Percentiles rank a stretch among this genome's conserved stretches.
Conservation (phyloP, 2,329 filamentous ascomycete genomes). For the Shiraia sp. region DNA sequence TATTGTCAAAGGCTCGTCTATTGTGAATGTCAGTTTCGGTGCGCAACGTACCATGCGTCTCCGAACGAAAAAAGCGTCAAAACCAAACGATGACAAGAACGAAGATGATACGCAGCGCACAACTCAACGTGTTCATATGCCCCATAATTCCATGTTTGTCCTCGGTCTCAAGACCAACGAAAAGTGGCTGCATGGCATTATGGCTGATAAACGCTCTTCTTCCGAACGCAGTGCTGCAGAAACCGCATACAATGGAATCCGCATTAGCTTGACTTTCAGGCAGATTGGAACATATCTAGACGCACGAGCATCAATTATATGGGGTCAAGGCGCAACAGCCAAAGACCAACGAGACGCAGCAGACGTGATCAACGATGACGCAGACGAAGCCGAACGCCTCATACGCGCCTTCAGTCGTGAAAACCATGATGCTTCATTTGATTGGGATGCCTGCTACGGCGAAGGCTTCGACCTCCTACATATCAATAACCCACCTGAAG, state of each 20-base stretch:
- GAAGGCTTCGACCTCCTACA: slow-evolving; percentile 83
- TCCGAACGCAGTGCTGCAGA: slow-evolving; percentile 72
- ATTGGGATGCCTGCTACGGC: slow-evolving; percentile 78
- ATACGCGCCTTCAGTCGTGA: slow-evolving; percentile 81
- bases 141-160: slow-evolving; percentile 86
- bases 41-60: slow-evolving; percentile 89
- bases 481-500: slow-evolving; percentile 38
- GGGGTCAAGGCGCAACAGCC: slow-evolving; percentile 84
- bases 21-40: slow-evolving; percentile 93
- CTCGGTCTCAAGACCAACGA: slow-evolving; percentile 82
- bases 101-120: slow-evolving; percentile 49
- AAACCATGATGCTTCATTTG: slow-evolving; percentile 72
- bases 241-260: slow-evolving; percentile 70
- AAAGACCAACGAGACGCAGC: slow-evolving; percentile 67
- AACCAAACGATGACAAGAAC: slow-evolving; percentile 10
- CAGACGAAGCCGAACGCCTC: slow-evolving; percentile 67
- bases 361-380: slow-evolving; percentile 70
- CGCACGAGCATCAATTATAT: slow-evolving; percentile 68
- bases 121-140: slow-evolving; percentile 71
- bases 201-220: slow-evolving; percentile 75
- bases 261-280: slow-evolving; percentile 91
- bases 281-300: slow-evolving; percentile 84
- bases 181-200: slow-evolving; percentile 90
- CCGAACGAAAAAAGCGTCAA: slow-evolving; percentile 70
- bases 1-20: slow-evolving; percentile 77